Evolutionary conservation across 345 rosid genomes (phyloP), one percentile per base, ranked within the genome.

Genomic region (Corchorus olitorius): DNA sequence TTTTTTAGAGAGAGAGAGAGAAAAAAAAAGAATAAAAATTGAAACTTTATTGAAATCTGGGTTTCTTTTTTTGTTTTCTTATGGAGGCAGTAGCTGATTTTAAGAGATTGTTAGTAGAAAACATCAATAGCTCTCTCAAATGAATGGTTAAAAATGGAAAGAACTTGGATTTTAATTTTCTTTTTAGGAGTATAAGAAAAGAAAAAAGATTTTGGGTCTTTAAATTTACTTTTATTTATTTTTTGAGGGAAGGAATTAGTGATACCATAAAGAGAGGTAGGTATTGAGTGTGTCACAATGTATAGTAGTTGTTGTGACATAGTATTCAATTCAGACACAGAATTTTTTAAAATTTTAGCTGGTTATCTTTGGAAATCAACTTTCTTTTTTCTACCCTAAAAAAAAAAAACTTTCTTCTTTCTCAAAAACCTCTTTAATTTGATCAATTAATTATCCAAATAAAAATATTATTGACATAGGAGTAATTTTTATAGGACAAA

Each of bases 121-220:
- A 33, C 9, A 13, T 27, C 12, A 3, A 15, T 34, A 2, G 7
- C 46, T 41, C 0, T 19, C 14, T 71, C 5, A 54, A 70, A 35
- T 72, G 75, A 72, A 55, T 41, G 52, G 52, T 72, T 39, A 39
- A 72, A 71, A 72, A 33, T 41, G 19, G n/a, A 43, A 72, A 41
- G 53, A 72, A 41, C 6, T 20, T 41, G 69, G 3, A 8, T 12
- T 45, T 11, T 19, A 5, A 19, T 41, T 1, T 65, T 52, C 53
- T 37, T 5, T 17, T 37, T 37, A 35, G 19, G 27, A 27, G 27
- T 27, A 27, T 27, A 27, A 27, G 27, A 1, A 27, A 37, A 37
- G 7, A 39, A 35, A 2, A 34, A 62, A 15, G 5, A 34, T 4
- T 14, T 62, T 62, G 65, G 3, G 1, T 15, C 37, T 63, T 22